A percentile compares a stretch with the other conserved stretches of the same genome.
These are phyloP conservation scores for Acacia concinna DNA, from an alignment of 331 rosid species.

Conservation along the genomic window DNA sequence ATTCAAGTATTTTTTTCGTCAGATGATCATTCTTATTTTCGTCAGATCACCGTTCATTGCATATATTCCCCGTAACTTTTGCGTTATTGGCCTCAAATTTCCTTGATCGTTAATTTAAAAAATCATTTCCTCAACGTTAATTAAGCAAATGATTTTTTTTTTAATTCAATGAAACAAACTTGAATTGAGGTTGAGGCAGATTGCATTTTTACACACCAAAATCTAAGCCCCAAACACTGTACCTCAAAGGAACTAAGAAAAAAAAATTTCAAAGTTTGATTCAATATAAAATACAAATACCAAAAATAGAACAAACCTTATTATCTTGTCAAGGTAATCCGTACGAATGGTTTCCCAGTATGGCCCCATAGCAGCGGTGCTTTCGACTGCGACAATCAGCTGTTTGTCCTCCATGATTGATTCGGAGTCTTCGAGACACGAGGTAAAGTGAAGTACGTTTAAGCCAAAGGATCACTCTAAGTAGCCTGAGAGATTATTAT, in stretches of 20 bases:
- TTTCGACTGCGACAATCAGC: slow-evolving; percentile 79
- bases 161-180: not conserved
- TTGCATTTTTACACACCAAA: not conserved
- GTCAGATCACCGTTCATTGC: too few species aligned
- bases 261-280: not conserved
- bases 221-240: not conserved
- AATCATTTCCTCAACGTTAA: too few species aligned
- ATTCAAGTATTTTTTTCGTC: too few species aligned
- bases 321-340: slow-evolving; percentile 83
- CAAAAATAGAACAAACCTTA: slow-evolving; percentile 52
- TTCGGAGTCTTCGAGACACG: not conserved
- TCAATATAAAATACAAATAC: not conserved
- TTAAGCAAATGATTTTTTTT: too few species aligned
- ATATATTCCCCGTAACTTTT: too few species aligned
- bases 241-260: not conserved
- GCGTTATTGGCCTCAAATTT: too few species aligned
- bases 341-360: slow-evolving; percentile 59
- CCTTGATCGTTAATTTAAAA: too few species aligned
- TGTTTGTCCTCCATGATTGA: slow-evolving; percentile 74
- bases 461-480: not conserved
- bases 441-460: not conserved
- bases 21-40: too few species aligned
- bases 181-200: not conserved
- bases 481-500: not conserved
- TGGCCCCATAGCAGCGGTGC: slow-evolving; percentile 94